Evolutionary conservation across 73 alveolate genomes (phyloP).

Genomic region (Paramecium pentaurelia): DNA sequence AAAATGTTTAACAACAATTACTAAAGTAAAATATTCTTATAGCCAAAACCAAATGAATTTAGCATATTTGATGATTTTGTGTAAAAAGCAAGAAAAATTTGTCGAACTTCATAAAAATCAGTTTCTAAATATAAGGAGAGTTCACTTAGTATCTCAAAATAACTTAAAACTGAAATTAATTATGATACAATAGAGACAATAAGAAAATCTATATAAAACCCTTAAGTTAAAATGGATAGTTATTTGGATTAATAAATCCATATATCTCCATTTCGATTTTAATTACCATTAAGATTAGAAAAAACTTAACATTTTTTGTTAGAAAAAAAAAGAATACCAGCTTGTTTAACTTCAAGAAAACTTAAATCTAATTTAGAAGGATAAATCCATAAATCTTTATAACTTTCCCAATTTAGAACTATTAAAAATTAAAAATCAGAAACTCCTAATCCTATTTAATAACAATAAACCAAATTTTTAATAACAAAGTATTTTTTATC

Average conservation of each 20-base stretch:
- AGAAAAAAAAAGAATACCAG: not conserved
- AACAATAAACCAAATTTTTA: not conserved
- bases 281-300: not conserved
- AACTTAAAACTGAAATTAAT: not conserved
- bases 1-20: not conserved
- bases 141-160: not conserved
- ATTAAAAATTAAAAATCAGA: not conserved
- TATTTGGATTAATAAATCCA: not conserved
- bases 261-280: not conserved
- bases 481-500: not conserved
- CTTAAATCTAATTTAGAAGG: not conserved
- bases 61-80: constrained; percentile 6
- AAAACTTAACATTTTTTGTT: not conserved
- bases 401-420: not conserved
- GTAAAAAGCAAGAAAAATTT: not conserved
- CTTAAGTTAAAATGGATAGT: not conserved
- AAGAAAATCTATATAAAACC: not conserved
- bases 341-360: not conserved
- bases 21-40: constrained; percentile 1
- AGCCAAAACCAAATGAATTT: not conserved
- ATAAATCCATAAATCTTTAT: not conserved
- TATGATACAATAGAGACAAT: not conserved
- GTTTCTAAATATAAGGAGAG: not conserved
- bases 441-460: not conserved
- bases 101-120: not conserved